A percentile compares a stretch with the other conserved stretches of the same genome.
These are phyloP conservation scores for Triticum aestivum DNA, from an alignment of 176 grass and related monocot genomes.

Conservation along the genomic window DNA sequence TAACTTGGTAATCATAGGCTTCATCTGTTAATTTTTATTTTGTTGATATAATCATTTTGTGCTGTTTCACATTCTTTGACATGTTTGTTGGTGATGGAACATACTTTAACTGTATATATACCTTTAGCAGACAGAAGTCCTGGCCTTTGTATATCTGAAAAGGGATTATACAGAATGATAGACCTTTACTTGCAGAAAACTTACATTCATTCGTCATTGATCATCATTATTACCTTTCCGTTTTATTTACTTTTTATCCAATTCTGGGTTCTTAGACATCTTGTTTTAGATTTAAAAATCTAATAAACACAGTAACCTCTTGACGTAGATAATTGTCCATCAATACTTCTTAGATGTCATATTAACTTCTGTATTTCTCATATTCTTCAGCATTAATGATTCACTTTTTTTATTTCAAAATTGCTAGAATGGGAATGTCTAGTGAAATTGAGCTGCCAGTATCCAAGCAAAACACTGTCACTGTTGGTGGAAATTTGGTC, in stretches of 20 bases:
- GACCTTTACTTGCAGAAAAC: constrained; percentile 14
- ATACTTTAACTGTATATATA: constrained; percentile 10
- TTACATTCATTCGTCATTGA: neutral
- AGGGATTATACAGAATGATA: neutral
- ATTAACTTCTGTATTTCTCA: constrained; percentile 11
- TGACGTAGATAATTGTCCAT: constrained; percentile 25
- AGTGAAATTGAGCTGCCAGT: constrained; percentile 77
- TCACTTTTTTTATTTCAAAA: constrained; percentile 41
- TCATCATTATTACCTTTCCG: constrained; percentile 1
- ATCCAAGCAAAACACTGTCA: constrained; percentile 74
- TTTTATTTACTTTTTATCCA: neutral
- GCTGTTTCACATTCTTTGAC: constrained; percentile 21
- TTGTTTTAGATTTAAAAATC: constrained; percentile 21
- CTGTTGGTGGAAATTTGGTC: constrained; percentile 74
- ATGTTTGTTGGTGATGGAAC: constrained; percentile 11
- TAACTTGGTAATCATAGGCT: neutral
- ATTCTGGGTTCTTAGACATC: neutral
- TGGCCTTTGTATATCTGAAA: neutral
- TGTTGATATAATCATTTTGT: neutral
- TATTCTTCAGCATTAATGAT: constrained; percentile 32
- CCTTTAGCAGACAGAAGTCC: constrained; percentile 1
- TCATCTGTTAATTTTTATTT: neutral
- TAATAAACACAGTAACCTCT: neutral
- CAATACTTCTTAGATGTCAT: constrained; percentile 4
- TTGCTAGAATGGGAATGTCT: constrained; percentile 86